Conservation (phyloP, 306 rosid species). For the Trifolium repens region DNA sequence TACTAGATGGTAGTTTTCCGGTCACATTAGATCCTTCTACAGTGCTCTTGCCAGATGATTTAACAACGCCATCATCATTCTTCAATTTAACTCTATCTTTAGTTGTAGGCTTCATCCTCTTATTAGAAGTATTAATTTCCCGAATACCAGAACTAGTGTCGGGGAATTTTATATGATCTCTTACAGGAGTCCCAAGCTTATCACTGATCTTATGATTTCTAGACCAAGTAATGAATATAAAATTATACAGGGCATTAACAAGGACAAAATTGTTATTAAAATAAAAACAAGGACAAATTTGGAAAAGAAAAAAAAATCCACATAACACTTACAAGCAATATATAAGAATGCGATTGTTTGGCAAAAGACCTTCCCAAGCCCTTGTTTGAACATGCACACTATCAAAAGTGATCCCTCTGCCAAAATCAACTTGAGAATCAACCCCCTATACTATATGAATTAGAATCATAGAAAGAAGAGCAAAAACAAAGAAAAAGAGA, state of each 20-base stretch:
- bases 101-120: slow-evolving; percentile 43
- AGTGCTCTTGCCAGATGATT: slow-evolving; percentile 43
- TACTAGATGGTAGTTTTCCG: slow-evolving; percentile 42
- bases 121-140: slow-evolving; percentile 40
- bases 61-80: slow-evolving; percentile 43
- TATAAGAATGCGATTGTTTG: slow-evolving; percentile 75
- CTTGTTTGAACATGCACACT: slow-evolving; percentile 50
- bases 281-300: slow-evolving; percentile 28
- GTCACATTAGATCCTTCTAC: slow-evolving; percentile 43
- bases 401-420: slow-evolving; percentile 62
- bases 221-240: slow-evolving; percentile 36
- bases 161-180: slow-evolving; percentile 77
- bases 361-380: slow-evolving; percentile 86
- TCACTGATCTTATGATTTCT: slow-evolving; percentile 79
- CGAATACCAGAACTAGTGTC: slow-evolving; percentile 34
- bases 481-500: slow-evolving; percentile 11
- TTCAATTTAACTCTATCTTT: slow-evolving; percentile 45
- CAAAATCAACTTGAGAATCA: slow-evolving; percentile 51
- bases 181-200: slow-evolving; percentile 67
- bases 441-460: slow-evolving; percentile 12
- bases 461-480: slow-evolving; percentile 15
- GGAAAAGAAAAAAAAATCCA: slow-evolving; percentile 22
- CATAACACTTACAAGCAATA: slow-evolving; percentile 81
- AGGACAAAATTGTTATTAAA: slow-evolving; percentile 21
- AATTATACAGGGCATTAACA: slow-evolving; percentile 36